phyloP scores from a whole-genome alignment of 352 stramenopile species.

The Aphanomyces invadans region DNA sequence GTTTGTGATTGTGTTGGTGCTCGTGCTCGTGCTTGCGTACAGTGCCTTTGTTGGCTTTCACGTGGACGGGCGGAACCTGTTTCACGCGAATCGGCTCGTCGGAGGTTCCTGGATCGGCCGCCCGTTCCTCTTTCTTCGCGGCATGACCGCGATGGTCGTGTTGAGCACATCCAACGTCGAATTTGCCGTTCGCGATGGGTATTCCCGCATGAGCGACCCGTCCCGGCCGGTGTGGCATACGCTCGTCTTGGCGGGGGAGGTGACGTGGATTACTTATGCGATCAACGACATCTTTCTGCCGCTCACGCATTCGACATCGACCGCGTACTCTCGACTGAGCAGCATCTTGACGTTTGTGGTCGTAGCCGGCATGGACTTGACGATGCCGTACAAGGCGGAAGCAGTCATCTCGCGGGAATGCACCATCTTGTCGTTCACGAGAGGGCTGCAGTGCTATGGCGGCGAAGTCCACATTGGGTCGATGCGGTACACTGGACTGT shows the following conservation, averaged over 20 bases:
- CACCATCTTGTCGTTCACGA: not conserved
- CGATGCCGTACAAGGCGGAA: not conserved
- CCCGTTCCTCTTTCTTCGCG: slow-evolving; percentile 11
- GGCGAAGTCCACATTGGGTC: not conserved
- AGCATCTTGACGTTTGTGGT: not conserved
- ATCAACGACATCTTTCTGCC: slow-evolving; percentile 3
- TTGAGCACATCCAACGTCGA: not conserved
- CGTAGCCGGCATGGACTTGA: not conserved
- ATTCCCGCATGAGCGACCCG: not conserved
- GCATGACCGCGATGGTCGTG: slow-evolving; percentile 2
- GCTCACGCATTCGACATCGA: not conserved
- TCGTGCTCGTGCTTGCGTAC: not conserved
- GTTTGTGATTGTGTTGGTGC: not conserved
- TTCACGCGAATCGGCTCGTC: not conserved
- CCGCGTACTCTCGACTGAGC: not conserved
- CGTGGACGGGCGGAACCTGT: not conserved
- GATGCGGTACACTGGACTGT: too few relatives aligned
- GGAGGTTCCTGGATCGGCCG: slow-evolving; percentile 10
- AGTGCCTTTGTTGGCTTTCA: not conserved
- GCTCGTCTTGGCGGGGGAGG: slow-evolving; percentile 10
- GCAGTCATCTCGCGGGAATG: not conserved
- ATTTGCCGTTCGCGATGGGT: not conserved
- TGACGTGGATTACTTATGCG: slow-evolving; percentile 12
- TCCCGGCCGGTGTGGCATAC: not conserved
- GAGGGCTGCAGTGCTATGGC: not conserved